Evolutionary conservation across 768 basidiomycete genomes (phyloP), one percentile per base, ranked within the genome.

Genomic region (Macrolepiota dolichaula): DNA sequence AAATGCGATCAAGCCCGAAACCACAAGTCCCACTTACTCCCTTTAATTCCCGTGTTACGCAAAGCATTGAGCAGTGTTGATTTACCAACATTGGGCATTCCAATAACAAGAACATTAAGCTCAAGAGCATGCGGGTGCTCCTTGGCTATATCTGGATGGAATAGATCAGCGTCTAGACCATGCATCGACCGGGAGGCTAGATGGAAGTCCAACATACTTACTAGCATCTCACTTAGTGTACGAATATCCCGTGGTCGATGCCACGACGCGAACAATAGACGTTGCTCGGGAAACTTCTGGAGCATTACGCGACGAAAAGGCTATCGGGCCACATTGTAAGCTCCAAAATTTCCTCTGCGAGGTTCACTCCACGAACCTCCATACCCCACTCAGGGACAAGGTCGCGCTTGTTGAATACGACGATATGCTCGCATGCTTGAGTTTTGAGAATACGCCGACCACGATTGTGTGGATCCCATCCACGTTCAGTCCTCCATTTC

Each of bases 11-110:
- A 57, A 11, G 32, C 27, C 50, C 54, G 59, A 57, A n/a, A 50
- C 27, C 52, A 51, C 25, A 36, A 61, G 54, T 61, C 58, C 62
- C 57, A 83, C 87, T 71, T 72, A 96, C 95, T 88, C 70, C 94
- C 94, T 67, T 82, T 79, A 49, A 96, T 91, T 11, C 96, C 96
- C 69, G 87, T 87, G 68, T 85, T 87, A 46, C 96, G 85, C 27
- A 99, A 80, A 0, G 94, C 86, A 69, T 99, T 99, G 12, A 99
- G 78, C 54, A 98, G 74, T 2, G 93, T 96, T 13, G 96, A 98
- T 76, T 99, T 98, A 44, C 96, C 96, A 51, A 98, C 94, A 72
- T 98, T 98, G 17, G 97, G 97, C 96, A 99, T 98, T 24, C 97
- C 97, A 61, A 97, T 88, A 24, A 98, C 94, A 2, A 98, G 81